Base-by-base conservation (phyloP, 805 yeast genomes). In the Ogataea pignaliae region DNA sequence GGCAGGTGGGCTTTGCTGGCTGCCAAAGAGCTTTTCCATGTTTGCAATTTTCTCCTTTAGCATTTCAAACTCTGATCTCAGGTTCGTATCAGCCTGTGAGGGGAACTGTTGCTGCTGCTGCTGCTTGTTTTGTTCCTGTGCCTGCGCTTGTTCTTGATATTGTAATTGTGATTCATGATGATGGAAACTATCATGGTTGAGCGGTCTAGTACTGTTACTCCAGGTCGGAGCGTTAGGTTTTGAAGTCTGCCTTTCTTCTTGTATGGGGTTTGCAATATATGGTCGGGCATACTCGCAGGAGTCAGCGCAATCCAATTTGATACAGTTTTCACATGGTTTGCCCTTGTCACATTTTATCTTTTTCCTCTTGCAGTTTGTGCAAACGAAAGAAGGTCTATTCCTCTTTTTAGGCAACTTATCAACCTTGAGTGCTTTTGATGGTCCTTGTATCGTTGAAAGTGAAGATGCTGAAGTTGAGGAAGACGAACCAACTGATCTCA, bases 331-430 rank as follows among this genome's bases (percentile, higher is more conserved):
- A 40, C 69, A 65, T 0, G 68, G 68, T 10, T 42, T 34, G 12
- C 43, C 41, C 17, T 55, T 56, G 41, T 64, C 66, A 50, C 69
- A 65, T 36, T 54, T 59, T 16, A 60, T 50, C 42, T 63, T 64
- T 43, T 56, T 52, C 43, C 52, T 49, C 17, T 54, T 48, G 41
- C 67, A 64, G 34, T 71, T 51, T 10, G 46, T 18, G 39, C 66
- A 62, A 14, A 60, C 63, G 34, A 72, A 61, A 2, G 79, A 77
- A 2, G 72, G 73, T 53, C 79, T 66, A 53, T 71, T 73, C 48
- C 79, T 61, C 48, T 65, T 71, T 45, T 65, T 57, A 7, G 26
- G 26, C 7, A 21, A 7, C 26, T 21, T 21, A 5, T 21, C 26
- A 21, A 21, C 26, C 26, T n/a, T n/a, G n/a, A n/a, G n/a, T n/a